Conservation (phyloP, 805 yeast species). For the Schizosaccharomyces pombe region DNA sequence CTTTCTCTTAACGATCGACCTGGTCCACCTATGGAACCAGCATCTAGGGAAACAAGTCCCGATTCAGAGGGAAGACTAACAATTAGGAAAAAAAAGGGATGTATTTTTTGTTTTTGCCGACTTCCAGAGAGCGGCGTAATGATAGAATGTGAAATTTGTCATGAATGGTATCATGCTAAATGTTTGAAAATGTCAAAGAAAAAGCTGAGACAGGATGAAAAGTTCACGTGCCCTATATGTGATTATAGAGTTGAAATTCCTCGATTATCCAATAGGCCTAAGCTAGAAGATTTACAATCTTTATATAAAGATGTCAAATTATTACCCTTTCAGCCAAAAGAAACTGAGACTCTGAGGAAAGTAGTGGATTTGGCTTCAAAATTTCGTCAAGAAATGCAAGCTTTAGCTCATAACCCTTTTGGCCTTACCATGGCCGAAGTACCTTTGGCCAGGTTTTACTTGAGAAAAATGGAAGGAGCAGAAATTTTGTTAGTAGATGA, state of each 20-base stretch:
- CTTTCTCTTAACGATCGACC: slow-evolving; percentile 12
- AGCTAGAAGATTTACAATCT: slow-evolving; percentile 16
- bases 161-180: slow-evolving; percentile 77
- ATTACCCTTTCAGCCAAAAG: slow-evolving; percentile 18
- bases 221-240: slow-evolving; percentile 34
- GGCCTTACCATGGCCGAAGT: slow-evolving; percentile 8
- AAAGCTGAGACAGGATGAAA: slow-evolving; percentile 14
- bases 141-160: slow-evolving; percentile 71
- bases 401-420: slow-evolving; percentile 3
- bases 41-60: background rate
- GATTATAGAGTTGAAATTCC: slow-evolving; percentile 17
- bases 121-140: slow-evolving; percentile 63
- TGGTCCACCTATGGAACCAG: slow-evolving; percentile 5
- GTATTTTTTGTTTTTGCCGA: slow-evolving; percentile 24
- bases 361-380: slow-evolving; percentile 9
- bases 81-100: slow-evolving; percentile 33
- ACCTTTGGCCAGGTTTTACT: slow-evolving; percentile 18
- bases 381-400: slow-evolving; percentile 8
- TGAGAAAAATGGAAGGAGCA: slow-evolving; percentile 28
- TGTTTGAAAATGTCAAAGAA: slow-evolving; percentile 29
- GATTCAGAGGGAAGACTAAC: slow-evolving; percentile 24
- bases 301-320: slow-evolving; percentile 14
- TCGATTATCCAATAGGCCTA: slow-evolving; percentile 17
- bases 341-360: slow-evolving; percentile 12
- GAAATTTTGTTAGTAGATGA: slow-evolving; percentile 18